Base-by-base conservation (phyloP, 306 rosid species). In the Medicago arabica region DNA sequence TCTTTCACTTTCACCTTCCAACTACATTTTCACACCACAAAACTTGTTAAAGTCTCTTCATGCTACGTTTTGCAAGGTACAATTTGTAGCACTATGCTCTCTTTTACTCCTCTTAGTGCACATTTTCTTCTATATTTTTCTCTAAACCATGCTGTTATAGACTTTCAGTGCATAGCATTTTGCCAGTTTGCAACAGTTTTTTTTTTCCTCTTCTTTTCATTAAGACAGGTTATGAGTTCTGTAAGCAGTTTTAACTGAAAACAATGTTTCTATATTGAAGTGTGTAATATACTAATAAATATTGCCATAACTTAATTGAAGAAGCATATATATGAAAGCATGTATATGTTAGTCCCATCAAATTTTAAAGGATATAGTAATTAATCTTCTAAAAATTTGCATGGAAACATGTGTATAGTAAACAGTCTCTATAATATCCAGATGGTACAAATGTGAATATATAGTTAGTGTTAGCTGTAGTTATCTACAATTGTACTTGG, bases 1-100 rank as follows among this genome's bases (percentile, higher is more conserved):
- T 59, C 60, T 77, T 77, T 78, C 28, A 77, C 79, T 58, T 82
- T 72, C 76, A 71, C 78, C 72, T 43, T 41, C 57, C 67, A 68
- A 46, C 36, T 13, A 13, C 34, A 40, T 66, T 64, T 39, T 64
- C 2, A 39, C 49, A 41, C 69, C 28, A 64, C 15, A 28, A 16
- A 65, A 16, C 75, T 13, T 63, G 51, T 68, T 43, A 14, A 18
- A 64, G n/a, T 76, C 69, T 77, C 54, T 13, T 77, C 61, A 51
- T 76, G 61, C 85, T 60, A 66, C 53, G 7, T 75, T 80, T 47
- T 72, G 54, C 55, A 72, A 43, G 82, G 87, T 76, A 84, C 31
- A 12, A 67, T 34, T 38, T 53, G 0, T 31, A 47, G 39, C 74
- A 21, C 7, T 71, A 8, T 40, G n/a, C 38, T 64, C 47, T 73